These are phyloP conservation scores for Fraxinus anomala DNA, from an alignment of 257 asterid species.

Conservation along the genomic window DNA sequence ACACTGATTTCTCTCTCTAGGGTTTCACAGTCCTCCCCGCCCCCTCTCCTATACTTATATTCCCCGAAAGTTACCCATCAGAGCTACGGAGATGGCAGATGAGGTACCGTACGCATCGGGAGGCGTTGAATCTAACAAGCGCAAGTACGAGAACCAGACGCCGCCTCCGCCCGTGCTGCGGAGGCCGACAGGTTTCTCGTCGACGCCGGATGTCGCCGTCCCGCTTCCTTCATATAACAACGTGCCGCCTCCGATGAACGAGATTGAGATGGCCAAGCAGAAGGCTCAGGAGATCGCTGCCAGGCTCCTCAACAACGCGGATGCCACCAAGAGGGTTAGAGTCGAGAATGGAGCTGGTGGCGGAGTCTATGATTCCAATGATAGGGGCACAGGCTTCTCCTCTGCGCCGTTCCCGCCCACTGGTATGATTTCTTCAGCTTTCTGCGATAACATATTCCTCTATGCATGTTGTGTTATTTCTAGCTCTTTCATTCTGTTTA, in stretches of 20 bases:
- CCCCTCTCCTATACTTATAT: neutral
- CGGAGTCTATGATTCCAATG: slow-evolving; percentile 53
- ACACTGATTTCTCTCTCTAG: slow-evolving; percentile 10
- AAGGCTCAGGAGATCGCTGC: slow-evolving; percentile 96
- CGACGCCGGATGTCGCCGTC: slow-evolving; percentile 53
- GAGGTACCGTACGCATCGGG: slow-evolving; percentile 30
- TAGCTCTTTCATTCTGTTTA: neutral
- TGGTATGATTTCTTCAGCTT: neutral
- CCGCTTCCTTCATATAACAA: slow-evolving; percentile 61
- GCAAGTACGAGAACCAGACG: slow-evolving; percentile 56
- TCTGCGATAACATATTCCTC: neutral
- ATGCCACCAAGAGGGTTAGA: slow-evolving; percentile 65
- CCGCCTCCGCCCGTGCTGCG: slow-evolving; percentile 62
- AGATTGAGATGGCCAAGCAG: slow-evolving; percentile 86
- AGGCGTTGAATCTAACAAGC: slow-evolving; percentile 27
- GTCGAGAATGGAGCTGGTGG: slow-evolving; percentile 69
- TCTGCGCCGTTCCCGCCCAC: neutral
- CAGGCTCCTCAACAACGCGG: slow-evolving; percentile 64
- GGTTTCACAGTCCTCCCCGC: slow-evolving; percentile 18
- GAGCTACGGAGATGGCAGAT: slow-evolving; percentile 31
- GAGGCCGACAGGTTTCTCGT: slow-evolving; percentile 80
- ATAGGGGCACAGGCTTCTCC: slow-evolving; percentile 39
- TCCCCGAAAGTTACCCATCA: neutral
- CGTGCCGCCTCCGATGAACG: slow-evolving; percentile 80
- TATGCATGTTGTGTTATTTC: neutral